Conservation (phyloP, 2,329 filamentous ascomycete species). For the Mollisia scopiformis region DNA sequence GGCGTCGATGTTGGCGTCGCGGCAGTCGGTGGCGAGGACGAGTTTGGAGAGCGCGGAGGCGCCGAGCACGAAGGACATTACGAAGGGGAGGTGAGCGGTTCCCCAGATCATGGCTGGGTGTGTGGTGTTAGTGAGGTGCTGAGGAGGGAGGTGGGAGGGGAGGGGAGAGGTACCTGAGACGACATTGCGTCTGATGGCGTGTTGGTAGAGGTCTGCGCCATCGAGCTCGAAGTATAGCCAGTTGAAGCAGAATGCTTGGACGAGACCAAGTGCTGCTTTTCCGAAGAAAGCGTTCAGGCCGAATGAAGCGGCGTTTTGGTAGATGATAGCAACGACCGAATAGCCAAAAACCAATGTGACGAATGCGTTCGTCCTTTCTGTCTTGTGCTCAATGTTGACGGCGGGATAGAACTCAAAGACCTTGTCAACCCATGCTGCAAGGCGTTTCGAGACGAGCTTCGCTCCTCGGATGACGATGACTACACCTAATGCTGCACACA, state of each 20-base stretch:
- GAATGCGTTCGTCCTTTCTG: constrained; percentile 66
- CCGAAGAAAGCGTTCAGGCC: constrained; percentile 63
- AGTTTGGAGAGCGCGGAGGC: constrained; percentile 60
- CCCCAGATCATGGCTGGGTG: constrained; percentile 54
- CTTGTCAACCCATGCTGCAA: constrained; percentile 29
- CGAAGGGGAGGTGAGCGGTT: constrained; percentile 61
- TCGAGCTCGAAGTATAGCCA: constrained; percentile 69
- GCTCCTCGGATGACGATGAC: constrained; percentile 43
- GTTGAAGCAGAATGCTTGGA: constrained; percentile 62
- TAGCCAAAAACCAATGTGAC: constrained; percentile 68
- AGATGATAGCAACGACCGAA: constrained; percentile 62
- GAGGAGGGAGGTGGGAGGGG: neutral
- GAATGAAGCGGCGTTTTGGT: constrained; percentile 54
- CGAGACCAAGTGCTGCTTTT: constrained; percentile 61
- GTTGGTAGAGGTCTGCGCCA: constrained; percentile 55
- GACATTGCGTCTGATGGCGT: constrained; percentile 61
- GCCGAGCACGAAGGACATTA: constrained; percentile 64
- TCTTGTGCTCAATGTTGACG: constrained; percentile 67
- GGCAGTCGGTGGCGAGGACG: constrained; percentile 59
- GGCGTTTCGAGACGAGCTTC: constrained; percentile 28
- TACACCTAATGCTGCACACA: constrained; percentile 49
- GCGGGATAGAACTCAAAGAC: constrained; percentile 63
- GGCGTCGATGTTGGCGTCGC: constrained; percentile 48
- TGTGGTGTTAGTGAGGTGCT: constrained; percentile 9
- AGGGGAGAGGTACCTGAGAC: constrained; percentile 41